Evolutionary conservation across 192 early-diverging fungal species (phyloP).

Genomic region (Oehlia diaphana): DNA sequence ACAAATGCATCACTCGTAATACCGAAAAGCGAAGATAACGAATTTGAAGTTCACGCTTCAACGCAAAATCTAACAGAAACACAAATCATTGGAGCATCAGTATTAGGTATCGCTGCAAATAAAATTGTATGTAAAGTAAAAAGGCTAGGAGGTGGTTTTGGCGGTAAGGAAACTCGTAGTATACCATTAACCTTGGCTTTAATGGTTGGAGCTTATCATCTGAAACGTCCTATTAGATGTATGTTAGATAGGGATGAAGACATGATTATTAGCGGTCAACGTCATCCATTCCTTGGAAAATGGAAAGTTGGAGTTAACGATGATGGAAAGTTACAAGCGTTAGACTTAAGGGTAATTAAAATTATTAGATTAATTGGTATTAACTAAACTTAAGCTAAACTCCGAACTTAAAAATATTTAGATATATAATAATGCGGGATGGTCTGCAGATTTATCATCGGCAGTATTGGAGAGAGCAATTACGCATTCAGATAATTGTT

Average conservation of each 20-base stretch:
- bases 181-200: slow-evolving; percentile 62
- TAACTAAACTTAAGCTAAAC: background rate
- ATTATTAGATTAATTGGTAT: background rate
- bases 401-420: slow-evolving; percentile 13
- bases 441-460: slow-evolving; percentile 63
- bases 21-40: slow-evolving; percentile 73
- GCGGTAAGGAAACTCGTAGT: slow-evolving; percentile 75
- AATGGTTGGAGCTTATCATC: slow-evolving; percentile 70
- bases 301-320: slow-evolving; percentile 75
- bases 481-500: slow-evolving; percentile 78
- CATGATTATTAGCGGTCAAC: slow-evolving; percentile 70
- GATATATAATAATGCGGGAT: slow-evolving; percentile 64
- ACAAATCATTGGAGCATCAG: slow-evolving; percentile 67
- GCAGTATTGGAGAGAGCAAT: slow-evolving; percentile 75
- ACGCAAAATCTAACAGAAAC: slow-evolving; percentile 80
- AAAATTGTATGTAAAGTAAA: slow-evolving; percentile 76
- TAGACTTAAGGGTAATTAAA: slow-evolving; percentile 45
- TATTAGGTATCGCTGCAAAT: slow-evolving; percentile 71
- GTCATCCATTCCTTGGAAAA: slow-evolving; percentile 78
- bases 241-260: slow-evolving; percentile 86
- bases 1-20: slow-evolving; percentile 69
- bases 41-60: slow-evolving; percentile 76
- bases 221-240: slow-evolving; percentile 65
- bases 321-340: slow-evolving; percentile 64
- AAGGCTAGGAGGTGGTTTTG: slow-evolving; percentile 88